Conservation (phyloP, 768 basidiomycete species). For the Steccherinum ochraceum region DNA sequence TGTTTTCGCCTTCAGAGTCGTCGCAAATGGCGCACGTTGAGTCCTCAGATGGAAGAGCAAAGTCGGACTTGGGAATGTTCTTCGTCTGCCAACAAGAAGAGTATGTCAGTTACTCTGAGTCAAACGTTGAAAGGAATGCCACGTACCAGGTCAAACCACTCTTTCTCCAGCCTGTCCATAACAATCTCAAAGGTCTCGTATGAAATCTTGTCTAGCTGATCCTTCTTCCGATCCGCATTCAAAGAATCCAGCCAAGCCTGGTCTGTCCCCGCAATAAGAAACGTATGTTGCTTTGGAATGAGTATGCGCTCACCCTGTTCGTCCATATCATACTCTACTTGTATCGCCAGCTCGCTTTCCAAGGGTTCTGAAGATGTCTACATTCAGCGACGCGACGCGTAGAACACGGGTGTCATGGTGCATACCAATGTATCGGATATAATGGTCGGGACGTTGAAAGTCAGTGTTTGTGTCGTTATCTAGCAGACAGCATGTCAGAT, state of each 20-base stretch:
- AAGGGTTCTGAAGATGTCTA: constrained; percentile 60
- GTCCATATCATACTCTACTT: constrained; percentile 99
- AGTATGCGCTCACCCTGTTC: constrained; percentile 80
- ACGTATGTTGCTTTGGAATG: not conserved
- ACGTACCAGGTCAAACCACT: constrained; percentile 93
- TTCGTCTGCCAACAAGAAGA: constrained; percentile 73
- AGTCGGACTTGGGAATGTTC: constrained; percentile 83
- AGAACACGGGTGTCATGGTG: not conserved
- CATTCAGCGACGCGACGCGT: not conserved
- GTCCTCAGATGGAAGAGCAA: constrained; percentile 88
- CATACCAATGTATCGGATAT: constrained; percentile 81
- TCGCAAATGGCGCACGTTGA: constrained; percentile 97
- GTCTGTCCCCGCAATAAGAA: no score
- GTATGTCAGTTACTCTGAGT: not conserved
- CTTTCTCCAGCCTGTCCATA: constrained; percentile 97
- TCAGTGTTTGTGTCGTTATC: constrained; percentile 60
- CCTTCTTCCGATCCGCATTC: constrained; percentile 77
- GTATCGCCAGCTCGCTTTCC: constrained; percentile 84
- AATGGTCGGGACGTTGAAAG: constrained; percentile 74
- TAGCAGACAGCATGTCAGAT: no score
- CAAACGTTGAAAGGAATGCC: no score
- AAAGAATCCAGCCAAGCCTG: constrained; percentile 89
- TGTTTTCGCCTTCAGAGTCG: constrained; percentile 97
- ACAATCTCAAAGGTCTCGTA: constrained; percentile 92
- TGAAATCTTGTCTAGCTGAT: constrained; percentile 61